These are phyloP conservation scores for Suillus luteus DNA, from an alignment of 768 basidiomycete genomes.

Conservation along the genomic window DNA sequence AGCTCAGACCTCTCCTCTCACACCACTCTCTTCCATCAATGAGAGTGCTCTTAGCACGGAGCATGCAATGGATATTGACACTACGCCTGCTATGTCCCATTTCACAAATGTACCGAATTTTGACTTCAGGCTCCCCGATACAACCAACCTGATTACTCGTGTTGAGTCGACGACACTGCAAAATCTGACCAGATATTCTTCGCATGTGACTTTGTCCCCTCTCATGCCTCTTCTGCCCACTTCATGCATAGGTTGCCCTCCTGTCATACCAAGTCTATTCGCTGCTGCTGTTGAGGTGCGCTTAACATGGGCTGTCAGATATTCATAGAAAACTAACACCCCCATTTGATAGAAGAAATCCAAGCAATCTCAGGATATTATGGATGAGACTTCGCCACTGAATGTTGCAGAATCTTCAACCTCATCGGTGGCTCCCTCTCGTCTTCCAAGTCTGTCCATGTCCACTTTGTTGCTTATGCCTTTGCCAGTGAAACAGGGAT, in stretches of 20 bases:
- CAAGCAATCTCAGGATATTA: not conserved
- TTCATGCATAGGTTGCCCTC: slow-evolving; percentile 29
- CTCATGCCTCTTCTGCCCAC: slow-evolving; percentile 56
- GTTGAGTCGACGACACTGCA: slow-evolving; percentile 10
- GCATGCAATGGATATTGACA: slow-evolving; percentile 29
- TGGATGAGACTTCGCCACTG: not conserved
- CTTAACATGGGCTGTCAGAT: not conserved
- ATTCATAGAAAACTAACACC: slow-evolving; percentile 5
- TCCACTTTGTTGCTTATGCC: slow-evolving; percentile 12
- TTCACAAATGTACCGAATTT: slow-evolving; percentile 23
- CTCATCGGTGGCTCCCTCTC: slow-evolving; percentile 9
- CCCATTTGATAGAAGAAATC: not conserved
- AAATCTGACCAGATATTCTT: slow-evolving; percentile 5
- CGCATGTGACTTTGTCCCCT: slow-evolving; percentile 38
- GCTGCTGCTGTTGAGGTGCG: slow-evolving; percentile 21
- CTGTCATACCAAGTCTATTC: slow-evolving; percentile 18
- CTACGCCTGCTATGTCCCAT: slow-evolving; percentile 18
- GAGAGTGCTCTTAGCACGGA: not conserved
- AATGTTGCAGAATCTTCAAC: slow-evolving; percentile 10
- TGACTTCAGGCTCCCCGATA: slow-evolving; percentile 20
- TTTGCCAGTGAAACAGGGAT: not conserved
- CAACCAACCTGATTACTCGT: slow-evolving; percentile 35
- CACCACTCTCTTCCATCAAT: not conserved
- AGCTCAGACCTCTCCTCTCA: not conserved
- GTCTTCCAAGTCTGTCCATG: not conserved